Percentiles rank a stretch among this genome's conserved stretches.
Conservation (phyloP, 2,329 filamentous ascomycete species). For the Pestalotiopsis sp. region DNA sequence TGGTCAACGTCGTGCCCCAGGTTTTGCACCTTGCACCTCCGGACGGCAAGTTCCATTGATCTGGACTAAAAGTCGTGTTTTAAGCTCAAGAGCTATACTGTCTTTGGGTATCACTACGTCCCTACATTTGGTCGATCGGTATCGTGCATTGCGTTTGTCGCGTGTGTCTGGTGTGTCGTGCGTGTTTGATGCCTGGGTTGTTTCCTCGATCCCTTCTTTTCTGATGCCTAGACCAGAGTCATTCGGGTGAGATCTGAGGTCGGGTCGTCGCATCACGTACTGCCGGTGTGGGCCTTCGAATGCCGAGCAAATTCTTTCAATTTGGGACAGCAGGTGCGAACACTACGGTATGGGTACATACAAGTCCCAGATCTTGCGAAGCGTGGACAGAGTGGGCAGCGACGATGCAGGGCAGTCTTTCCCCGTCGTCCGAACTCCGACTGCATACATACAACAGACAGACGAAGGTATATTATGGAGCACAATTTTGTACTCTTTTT, state of each 20-base stretch:
- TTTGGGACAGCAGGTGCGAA: not conserved
- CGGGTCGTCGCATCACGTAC: not conserved
- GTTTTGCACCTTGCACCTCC: not conserved
- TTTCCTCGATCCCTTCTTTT: not conserved
- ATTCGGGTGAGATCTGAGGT: not conserved
- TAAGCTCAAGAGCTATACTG: slow-evolving; percentile 4
- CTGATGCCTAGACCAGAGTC: not conserved
- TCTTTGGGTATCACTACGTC: slow-evolving; percentile 2
- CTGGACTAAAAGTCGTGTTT: not conserved
- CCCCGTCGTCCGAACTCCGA: not conserved
- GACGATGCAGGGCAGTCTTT: not conserved
- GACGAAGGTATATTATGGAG: not conserved
- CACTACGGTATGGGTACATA: no score
- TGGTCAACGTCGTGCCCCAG: not conserved
- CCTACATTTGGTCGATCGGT: not conserved
- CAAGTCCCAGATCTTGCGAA: not conserved
- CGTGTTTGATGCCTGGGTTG: not conserved
- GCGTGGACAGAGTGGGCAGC: not conserved
- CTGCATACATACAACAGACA: not conserved
- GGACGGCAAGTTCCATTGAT: not conserved
- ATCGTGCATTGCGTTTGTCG: not conserved
- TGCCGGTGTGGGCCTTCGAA: not conserved
- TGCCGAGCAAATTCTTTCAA: not conserved
- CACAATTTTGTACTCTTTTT: not conserved
- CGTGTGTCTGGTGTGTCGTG: not conserved